Base-by-base conservation (phyloP, 306 rosid genomes). In the Trichosanthes cucumerina region DNA sequence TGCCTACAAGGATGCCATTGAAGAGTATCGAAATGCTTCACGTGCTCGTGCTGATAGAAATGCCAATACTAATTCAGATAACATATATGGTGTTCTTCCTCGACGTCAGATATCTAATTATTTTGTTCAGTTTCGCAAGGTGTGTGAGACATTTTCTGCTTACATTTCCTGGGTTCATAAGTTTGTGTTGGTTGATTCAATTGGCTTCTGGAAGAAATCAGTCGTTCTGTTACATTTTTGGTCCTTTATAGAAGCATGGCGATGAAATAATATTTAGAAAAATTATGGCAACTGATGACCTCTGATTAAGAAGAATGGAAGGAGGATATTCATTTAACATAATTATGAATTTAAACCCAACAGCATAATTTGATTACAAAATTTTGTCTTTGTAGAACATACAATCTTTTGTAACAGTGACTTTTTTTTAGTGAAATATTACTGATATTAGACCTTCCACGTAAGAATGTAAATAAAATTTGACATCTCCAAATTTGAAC, bases 41-140 rank as follows among this genome's bases (percentile, higher is more conserved):
- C 93, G 84, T 73, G 93, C 90, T 83, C 95, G 93, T 46, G 50
- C 83, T 57, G 86, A 84, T 79, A 91, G 93, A 84, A 80, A 79
- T 76, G 84, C 90, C 31, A 82, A 83, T 60, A 76, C 52, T 59
- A 91, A 86, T 69, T 38, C 85, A 2, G 84, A 81, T 75, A 82
- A 49, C 80, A 73, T 82, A 60, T 70, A 84, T 78, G 80, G 79
- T 80, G 83, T 83, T 81, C 83, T 95, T 84, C 97, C 97, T 26
- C 86, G 87, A 50, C 89, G 96, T 53, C 98, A 95, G 78, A 91
- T 95, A 77, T 92, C 93, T 81, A 95, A 92, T 83, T 92, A 95
- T 80, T 95, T 95, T 84, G 95, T 95, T 84, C 98, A 95, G 86
- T 95, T 95, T 38, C 97, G 96, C 80, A 95, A 95, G 98, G 98